Percentiles rank a stretch among this genome's conserved stretches.
These are phyloP conservation scores for Trypanosoma congolense DNA, from an alignment of 208 protist species.

Conservation along the genomic window DNA sequence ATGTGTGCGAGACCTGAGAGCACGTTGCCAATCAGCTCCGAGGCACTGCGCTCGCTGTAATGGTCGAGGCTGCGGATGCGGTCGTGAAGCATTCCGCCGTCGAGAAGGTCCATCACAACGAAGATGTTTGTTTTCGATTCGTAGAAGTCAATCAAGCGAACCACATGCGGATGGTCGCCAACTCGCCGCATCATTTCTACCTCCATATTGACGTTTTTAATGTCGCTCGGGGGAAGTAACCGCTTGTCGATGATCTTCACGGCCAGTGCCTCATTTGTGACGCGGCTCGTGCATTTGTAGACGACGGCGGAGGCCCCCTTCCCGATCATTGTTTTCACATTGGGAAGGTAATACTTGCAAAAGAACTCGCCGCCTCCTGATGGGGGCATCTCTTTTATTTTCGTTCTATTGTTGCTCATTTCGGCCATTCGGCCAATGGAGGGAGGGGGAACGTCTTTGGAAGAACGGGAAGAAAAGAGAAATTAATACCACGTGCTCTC, in stretches of 20 bases:
- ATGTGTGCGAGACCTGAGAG: slow-evolving; percentile 92
- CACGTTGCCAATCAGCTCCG: slow-evolving; percentile 96
- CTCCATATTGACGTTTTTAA: slow-evolving; percentile 68
- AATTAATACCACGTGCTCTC: too few species aligned
- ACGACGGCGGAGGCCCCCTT: slow-evolving; percentile 79
- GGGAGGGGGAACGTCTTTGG: too few species aligned
- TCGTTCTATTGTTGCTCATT: too few species aligned
- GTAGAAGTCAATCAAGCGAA: slow-evolving; percentile 95
- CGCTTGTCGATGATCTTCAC: slow-evolving; percentile 82
- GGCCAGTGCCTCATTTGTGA: slow-evolving; percentile 47
- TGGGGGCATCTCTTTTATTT: neutral
- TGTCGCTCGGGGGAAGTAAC: slow-evolving; percentile 64
- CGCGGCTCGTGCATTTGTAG: slow-evolving; percentile 51
- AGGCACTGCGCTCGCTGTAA: slow-evolving; percentile 95
- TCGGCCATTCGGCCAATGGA: too few species aligned
- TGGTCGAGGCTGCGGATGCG: slow-evolving; percentile 93
- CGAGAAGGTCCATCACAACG: slow-evolving; percentile 98
- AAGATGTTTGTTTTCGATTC: slow-evolving; percentile 74
- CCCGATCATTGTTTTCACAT: slow-evolving; percentile 39
- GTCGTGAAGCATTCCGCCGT: slow-evolving; percentile 97
- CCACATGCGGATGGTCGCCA: slow-evolving; percentile 66
- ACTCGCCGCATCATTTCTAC: slow-evolving; percentile 69
- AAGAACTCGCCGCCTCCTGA: neutral
- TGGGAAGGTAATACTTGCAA: neutral
- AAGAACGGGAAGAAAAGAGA: too few species aligned